These are phyloP conservation scores for Fusarium floridanum DNA, from an alignment of 2,329 filamentous ascomycete species.

Conservation along the genomic window DNA sequence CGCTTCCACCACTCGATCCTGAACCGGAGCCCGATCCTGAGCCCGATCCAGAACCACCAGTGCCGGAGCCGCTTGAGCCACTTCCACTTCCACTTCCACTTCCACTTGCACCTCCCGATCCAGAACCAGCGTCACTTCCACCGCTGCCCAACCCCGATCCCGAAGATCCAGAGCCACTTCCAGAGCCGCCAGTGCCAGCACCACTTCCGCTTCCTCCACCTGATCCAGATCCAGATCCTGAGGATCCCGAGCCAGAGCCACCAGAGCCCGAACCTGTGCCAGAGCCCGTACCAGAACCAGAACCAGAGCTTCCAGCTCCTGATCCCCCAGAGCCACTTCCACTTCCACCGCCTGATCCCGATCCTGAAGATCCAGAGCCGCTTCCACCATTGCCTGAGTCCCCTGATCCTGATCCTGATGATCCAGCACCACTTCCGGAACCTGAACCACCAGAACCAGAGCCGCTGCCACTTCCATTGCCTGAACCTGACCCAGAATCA, in stretches of 20 bases:
- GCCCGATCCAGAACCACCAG: not conserved
- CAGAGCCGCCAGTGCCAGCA: not conserved
- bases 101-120: not conserved
- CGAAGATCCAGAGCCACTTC: not conserved
- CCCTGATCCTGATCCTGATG: not conserved
- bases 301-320: not conserved
- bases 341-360: not conserved
- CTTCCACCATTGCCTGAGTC: not conserved
- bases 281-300: not conserved
- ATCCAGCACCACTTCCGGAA: not conserved
- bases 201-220: not conserved
- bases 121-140: not conserved
- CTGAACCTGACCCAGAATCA: not conserved
- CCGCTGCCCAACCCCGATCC: not conserved
- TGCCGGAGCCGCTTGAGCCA: no score
- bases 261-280: no score
- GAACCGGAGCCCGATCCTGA: not conserved
- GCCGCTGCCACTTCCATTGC: not conserved
- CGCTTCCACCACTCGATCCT: not conserved
- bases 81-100: not conserved
- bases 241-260: not conserved
- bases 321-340: not conserved
- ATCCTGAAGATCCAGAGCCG: not conserved
- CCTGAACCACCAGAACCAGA: not conserved
- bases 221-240: not conserved